Percentiles rank a stretch among this genome's conserved stretches.
These are phyloP conservation scores for Cyberlindnera americana DNA, from an alignment of 805 yeast species.

Conservation along the genomic window DNA sequence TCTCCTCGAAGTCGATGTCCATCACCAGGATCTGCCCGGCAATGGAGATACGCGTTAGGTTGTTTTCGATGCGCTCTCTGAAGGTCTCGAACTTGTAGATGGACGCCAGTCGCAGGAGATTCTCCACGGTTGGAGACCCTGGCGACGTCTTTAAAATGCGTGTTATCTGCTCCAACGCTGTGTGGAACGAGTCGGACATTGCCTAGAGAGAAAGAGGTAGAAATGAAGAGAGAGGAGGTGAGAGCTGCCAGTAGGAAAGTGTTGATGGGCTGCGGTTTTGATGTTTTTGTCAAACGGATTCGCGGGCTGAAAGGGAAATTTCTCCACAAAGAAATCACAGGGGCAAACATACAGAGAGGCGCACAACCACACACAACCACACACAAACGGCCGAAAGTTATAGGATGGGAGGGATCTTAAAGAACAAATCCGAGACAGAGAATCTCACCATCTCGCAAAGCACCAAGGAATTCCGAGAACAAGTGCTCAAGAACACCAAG, in stretches of 20 bases:
- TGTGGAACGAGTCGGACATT: constrained; percentile 26
- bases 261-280: too few species aligned
- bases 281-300: too few species aligned
- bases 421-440: constrained; percentile 42
- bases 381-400: too few species aligned
- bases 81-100: constrained; percentile 28
- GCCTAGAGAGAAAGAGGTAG: background rate
- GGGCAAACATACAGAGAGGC: too few species aligned
- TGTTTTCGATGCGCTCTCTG: constrained; percentile 19
- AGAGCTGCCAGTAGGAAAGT: too few species aligned
- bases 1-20: constrained; percentile 25
- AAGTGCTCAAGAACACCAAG: constrained; percentile 76
- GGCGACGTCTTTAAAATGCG: constrained; percentile 22
- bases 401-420: constrained; percentile 49
- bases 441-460: constrained; percentile 32
- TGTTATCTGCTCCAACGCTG: constrained; percentile 19
- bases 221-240: too few species aligned
- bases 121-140: constrained; percentile 22
- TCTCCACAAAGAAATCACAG: too few species aligned
- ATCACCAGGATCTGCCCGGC: constrained; percentile 29
- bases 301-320: too few species aligned
- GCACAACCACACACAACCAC: too few species aligned
- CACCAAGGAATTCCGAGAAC: constrained; percentile 48
- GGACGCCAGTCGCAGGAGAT: constrained; percentile 26
- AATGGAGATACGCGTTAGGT: constrained; percentile 20